Evolutionary conservation across 129 eudicot genomes (phyloP).

Genomic region (Lonicera japonica): DNA sequence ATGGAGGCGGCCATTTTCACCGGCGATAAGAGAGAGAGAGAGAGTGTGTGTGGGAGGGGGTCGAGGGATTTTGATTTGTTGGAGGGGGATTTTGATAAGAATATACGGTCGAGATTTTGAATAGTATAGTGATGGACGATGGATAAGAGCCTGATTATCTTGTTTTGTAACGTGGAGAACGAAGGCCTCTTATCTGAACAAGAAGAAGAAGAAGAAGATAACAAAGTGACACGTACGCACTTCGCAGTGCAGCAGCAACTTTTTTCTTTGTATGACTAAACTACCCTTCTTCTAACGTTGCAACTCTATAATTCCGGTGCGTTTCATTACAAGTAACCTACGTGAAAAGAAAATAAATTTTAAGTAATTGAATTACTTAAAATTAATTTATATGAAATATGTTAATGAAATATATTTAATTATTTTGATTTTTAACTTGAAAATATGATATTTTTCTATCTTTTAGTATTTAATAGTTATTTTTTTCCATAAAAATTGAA

Average conservation of each 20-base stretch:
- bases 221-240: slow-evolving; percentile 26
- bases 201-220: slow-evolving; percentile 33
- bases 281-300: not conserved
- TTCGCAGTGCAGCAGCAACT: slow-evolving; percentile 9
- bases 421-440: too few species aligned
- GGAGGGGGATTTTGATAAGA: slow-evolving; percentile 20
- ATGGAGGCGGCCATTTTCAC: slow-evolving; percentile 39
- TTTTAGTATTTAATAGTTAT: too few species aligned
- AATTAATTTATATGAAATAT: too few species aligned
- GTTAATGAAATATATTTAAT: too few species aligned
- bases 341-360: too few species aligned
- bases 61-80: slow-evolving; percentile 1
- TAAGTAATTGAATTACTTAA: too few species aligned
- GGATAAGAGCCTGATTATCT: not conserved
- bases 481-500: too few species aligned
- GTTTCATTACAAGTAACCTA: too few species aligned
- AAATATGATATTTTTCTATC: too few species aligned
- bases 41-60: slow-evolving; percentile 4
- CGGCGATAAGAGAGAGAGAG: slow-evolving; percentile 8
- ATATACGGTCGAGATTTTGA: slow-evolving; percentile 24
- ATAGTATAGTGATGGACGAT: slow-evolving; percentile 24
- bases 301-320: too few species aligned
- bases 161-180: slow-evolving; percentile 19
- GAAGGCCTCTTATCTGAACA: slow-evolving; percentile 32
- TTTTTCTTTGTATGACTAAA: not conserved